Evolutionary conservation across 495 filamentous ascomycete species (phyloP), one percentile per base, ranked within the genome.

Genomic region (Halenospora varia): DNA sequence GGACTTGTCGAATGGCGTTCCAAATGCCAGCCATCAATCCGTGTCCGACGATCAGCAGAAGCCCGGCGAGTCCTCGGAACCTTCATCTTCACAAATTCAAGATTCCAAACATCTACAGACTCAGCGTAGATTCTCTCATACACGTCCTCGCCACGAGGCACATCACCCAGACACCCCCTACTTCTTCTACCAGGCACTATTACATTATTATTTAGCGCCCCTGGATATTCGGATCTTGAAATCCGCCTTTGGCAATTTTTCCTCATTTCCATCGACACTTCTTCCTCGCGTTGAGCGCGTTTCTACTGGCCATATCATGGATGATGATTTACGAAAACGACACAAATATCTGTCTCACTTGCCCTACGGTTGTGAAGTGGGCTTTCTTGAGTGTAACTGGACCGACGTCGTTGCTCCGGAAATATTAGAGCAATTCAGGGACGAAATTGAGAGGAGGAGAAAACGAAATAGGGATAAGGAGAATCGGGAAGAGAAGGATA

Each of bases 311-410:
- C 91, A 97, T 64, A 86, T 90, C 18, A 83, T 98, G 24, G 95
- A 97, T 62, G 92, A 97, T 63, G 87, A 89, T 24, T 73, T 97
- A 29, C 83, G 94, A 40, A 90, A 88, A 70, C 82, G 90, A 51
- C 82, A 89, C 26, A 96, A 94, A 69, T 98, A 97, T 63, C 79
- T 98, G 1, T 85, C 86, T 6, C 94, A 98, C 68, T 80, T 98
- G 13, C 94, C 94, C 0, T 83, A 91, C 53, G 94, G 94, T 2
- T 97, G 93, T 70, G 89, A 96, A 59, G 90, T 97, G 41, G 89
- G 80, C 61, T 97, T 97, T 64, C 74, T 98, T 0, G 94, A 97
- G 70, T 98, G 94, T 63, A 91, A 98, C 68, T 98, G 94, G 94
- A 90, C 90, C 1, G 94, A 96, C 61, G 83, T 92, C 15, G 90